These are phyloP conservation scores for Agrocybe pediades DNA, from an alignment of 768 basidiomycete species.

Conservation along the genomic window DNA sequence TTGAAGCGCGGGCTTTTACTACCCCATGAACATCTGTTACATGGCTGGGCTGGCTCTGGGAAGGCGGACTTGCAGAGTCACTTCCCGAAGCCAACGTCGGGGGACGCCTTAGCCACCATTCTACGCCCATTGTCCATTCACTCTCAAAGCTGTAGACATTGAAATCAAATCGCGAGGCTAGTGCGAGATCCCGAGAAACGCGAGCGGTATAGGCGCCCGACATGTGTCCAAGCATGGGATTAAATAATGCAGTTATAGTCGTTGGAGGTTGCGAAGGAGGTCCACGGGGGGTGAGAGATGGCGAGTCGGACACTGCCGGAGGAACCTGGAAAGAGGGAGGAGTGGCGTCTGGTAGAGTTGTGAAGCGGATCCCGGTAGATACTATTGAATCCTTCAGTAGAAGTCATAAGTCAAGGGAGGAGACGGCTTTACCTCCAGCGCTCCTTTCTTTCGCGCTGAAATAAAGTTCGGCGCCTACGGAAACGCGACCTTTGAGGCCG, in stretches of 20 bases:
- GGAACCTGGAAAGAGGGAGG: conserved; percentile 62
- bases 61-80: conserved; percentile 12
- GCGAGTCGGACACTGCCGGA: conserved; percentile 31
- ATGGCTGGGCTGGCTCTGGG: conserved; percentile 6
- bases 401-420: neutral
- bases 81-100: conserved; percentile 30
- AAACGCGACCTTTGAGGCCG: conserved; percentile 87
- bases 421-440: conserved; percentile 69
- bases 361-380: conserved; percentile 92
- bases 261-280: conserved; percentile 80
- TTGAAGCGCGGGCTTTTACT: conserved; percentile 87
- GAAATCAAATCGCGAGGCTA: conserved; percentile 93
- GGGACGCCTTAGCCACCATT: conserved; percentile 88
- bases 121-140: conserved; percentile 93
- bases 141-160: conserved; percentile 97
- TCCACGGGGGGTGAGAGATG: conserved; percentile 35
- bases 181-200: conserved; percentile 79
- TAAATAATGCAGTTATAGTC: conserved; percentile 91
- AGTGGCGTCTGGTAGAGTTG: conserved; percentile 83
- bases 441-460: conserved; percentile 92
- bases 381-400: conserved; percentile 45
- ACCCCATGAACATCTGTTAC: conserved; percentile 68
- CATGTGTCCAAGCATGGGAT: conserved; percentile 94
- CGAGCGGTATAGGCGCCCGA: conserved; percentile 90
- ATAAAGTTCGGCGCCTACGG: conserved; percentile 92